Conservation (phyloP, 495 filamentous ascomycete genomes). For the Podospora anserina region DNA sequence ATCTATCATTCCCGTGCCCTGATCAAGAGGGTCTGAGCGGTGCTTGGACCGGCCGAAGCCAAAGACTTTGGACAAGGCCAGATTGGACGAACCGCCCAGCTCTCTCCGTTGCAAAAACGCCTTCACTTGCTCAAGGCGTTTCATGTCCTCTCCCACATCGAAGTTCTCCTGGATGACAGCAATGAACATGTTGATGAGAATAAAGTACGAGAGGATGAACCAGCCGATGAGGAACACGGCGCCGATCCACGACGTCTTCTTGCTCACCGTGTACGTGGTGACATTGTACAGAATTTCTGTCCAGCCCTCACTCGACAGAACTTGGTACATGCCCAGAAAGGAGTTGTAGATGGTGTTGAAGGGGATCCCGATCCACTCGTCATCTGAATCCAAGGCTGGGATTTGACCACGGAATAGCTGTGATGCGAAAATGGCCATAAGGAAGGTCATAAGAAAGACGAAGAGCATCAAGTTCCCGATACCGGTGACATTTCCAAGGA, state of each 20-base stretch:
- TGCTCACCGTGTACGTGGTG: slow-evolving; percentile 59
- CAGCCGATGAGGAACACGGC: slow-evolving; percentile 90
- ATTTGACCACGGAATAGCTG: slow-evolving; percentile 91
- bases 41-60: slow-evolving; percentile 64
- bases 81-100: slow-evolving; percentile 64
- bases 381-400: slow-evolving; percentile 54
- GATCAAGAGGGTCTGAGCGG: slow-evolving; percentile 79
- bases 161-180: slow-evolving; percentile 99
- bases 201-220: slow-evolving; percentile 94
- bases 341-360: slow-evolving; percentile 92
- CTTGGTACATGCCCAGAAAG: slow-evolving; percentile 96
- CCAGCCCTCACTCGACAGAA: slow-evolving; percentile 98
- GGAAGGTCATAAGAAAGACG: slow-evolving; percentile 90
- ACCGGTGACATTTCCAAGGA: slow-evolving; percentile 88
- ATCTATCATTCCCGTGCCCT: slow-evolving; percentile 82
- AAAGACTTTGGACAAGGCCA: slow-evolving; percentile 86
- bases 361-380: slow-evolving; percentile 59
- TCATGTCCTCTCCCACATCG: slow-evolving; percentile 98
- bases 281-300: slow-evolving; percentile 81
- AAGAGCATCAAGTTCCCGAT: slow-evolving; percentile 93
- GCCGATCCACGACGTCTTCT: slow-evolving; percentile 84
- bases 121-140: slow-evolving; percentile 91
- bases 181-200: slow-evolving; percentile 99
- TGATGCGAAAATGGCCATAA: slow-evolving; percentile 88
- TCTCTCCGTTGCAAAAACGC: slow-evolving; percentile 91